These are phyloP conservation scores for Styphnolobium japonicum DNA, from an alignment of 306 rosid species.

Conservation along the genomic window DNA sequence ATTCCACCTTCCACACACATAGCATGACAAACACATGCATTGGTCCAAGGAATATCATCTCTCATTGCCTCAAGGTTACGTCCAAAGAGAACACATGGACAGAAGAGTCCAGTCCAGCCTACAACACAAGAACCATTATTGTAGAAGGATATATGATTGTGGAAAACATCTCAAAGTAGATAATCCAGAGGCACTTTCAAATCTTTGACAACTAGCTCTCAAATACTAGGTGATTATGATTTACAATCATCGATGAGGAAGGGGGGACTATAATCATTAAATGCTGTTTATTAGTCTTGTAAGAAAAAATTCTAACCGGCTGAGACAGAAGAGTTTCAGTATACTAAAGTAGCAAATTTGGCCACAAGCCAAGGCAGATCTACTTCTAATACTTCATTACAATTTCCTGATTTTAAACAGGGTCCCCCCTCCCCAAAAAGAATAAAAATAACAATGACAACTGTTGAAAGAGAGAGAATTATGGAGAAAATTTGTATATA, in stretches of 20 bases:
- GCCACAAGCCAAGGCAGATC: background rate
- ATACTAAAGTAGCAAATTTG: background rate
- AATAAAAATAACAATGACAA: background rate
- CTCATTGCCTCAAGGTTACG: conserved; percentile 39
- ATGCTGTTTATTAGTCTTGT: background rate
- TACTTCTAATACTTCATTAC: background rate
- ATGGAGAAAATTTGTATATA: no score
- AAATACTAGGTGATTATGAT: background rate
- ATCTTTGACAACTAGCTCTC: background rate
- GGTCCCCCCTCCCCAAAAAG: background rate
- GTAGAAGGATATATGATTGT: background rate
- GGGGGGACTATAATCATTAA: background rate
- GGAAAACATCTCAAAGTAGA: background rate
- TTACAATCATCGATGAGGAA: background rate
- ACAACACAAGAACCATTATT: background rate
- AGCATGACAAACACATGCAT: conserved; percentile 57
- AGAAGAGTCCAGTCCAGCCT: conserved; percentile 57
- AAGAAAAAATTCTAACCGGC: background rate
- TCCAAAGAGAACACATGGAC: conserved; percentile 58
- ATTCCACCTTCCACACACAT: conserved; percentile 56
- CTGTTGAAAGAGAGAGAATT: no score
- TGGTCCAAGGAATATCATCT: conserved; percentile 49
- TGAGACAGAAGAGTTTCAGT: background rate
- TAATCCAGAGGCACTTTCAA: no score
- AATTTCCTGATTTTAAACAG: background rate